Conservation (phyloP, 2,329 filamentous ascomycete genomes). For the Ceratocystis harringtonii region DNA sequence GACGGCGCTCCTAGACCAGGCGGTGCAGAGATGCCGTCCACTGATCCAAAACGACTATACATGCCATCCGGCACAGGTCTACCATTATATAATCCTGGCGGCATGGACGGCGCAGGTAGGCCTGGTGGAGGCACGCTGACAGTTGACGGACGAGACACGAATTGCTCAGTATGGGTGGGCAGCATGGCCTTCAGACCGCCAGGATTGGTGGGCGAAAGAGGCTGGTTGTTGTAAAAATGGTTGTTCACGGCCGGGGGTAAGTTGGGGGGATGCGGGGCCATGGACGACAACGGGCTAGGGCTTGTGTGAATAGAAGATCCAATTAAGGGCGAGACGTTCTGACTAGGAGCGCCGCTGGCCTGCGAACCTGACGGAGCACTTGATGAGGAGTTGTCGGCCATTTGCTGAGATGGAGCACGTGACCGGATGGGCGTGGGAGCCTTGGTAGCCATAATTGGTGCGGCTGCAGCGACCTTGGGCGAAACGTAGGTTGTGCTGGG, state of each 20-base stretch:
- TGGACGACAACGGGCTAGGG: conserved; percentile 41
- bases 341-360: conserved; percentile 38
- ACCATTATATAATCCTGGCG: conserved; percentile 30
- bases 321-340: conserved; percentile 44
- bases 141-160: conserved; percentile 20
- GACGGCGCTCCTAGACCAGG: conserved; percentile 18
- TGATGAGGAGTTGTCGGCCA: conserved; percentile 45
- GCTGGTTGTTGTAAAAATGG: conserved; percentile 25
- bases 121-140: conserved; percentile 9
- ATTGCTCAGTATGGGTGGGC: conserved; percentile 26
- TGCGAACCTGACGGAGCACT: conserved; percentile 53
- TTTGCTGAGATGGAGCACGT: conserved; percentile 67
- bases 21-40: conserved; percentile 9
- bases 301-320: conserved; percentile 51
- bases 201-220: conserved; percentile 48
- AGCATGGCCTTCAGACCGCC: conserved; percentile 42
- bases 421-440: conserved; percentile 63
- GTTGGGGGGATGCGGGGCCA: conserved; percentile 3
- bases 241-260: conserved; percentile 18
- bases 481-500: conserved; percentile 49
- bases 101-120: conserved; percentile 20
- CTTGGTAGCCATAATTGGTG: conserved; percentile 61
- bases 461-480: conserved; percentile 63
- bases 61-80: conserved; percentile 14
- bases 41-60: conserved; percentile 15